Evolutionary conservation across 768 basidiomycete genomes (phyloP), one percentile per base, ranked within the genome.

Genomic region (Amanita phalloides): DNA sequence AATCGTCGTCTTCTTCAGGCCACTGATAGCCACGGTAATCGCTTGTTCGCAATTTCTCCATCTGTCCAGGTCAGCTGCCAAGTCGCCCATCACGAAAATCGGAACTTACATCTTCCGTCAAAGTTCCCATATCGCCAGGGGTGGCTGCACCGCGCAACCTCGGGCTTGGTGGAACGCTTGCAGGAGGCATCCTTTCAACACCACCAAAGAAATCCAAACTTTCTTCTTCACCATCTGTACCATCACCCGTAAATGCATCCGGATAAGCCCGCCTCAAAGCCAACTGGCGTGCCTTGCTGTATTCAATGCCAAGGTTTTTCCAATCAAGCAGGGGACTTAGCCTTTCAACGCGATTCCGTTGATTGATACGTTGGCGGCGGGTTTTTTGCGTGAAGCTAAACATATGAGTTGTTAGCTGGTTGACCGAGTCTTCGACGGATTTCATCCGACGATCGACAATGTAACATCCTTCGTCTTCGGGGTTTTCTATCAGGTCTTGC

Each of bases 241-340:
- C 66, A 58, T 83, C 77, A 33, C 33, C 33, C 33, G 4, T 33
- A 72, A 96, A 97, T 50, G 87, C 83, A 58, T 97, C 93, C 1
- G 96, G 96, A 64, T 99, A 98, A 13, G 95, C 96, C 32, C 95
- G 75, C 58, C 95, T 73, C 54, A 99, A 73, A 14, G 91, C 90
- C 48, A 97, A 71, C 68, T 95, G 93, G 38, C 96, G 73, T 23
- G 91, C 88, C 73, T 97, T 99, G 66, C 86, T 84, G 67, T 99
- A 99, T 67, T 99, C 96, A 55, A 98, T 79, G 2, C 96, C 96
- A 28, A 99, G 72, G 62, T 91, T 91, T 73, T 99, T 99, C 96
- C 96, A 98, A 66, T 99, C 96, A 54, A 99, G 73, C 52, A 99
- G 67, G 13, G 95, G 95, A 46, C 82, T 86, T 14, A 99, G 75